These are phyloP conservation scores for Dryadomyces quercivorus DNA, from an alignment of 2,329 filamentous ascomycete genomes.

Conservation along the genomic window DNA sequence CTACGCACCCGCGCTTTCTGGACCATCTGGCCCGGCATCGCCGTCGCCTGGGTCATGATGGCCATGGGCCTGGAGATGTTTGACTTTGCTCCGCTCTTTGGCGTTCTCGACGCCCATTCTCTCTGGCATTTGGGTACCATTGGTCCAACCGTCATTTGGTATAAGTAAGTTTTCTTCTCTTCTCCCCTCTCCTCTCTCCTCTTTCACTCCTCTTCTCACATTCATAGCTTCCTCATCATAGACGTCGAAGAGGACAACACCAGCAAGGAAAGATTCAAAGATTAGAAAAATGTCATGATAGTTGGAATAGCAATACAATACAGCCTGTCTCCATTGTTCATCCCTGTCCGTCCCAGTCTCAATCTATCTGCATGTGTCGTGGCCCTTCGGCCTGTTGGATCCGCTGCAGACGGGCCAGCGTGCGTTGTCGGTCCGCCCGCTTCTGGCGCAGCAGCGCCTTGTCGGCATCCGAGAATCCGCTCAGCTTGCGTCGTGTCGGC, in stretches of 20 bases:
- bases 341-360: too few relatives aligned
- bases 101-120: constrained; percentile 83
- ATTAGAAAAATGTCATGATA: not conserved
- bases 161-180: constrained; percentile 56
- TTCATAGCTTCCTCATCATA: constrained; percentile 65
- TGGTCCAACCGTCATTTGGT: constrained; percentile 77
- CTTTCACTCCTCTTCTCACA: not conserved
- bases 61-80: constrained; percentile 94
- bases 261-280: constrained; percentile 53
- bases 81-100: constrained; percentile 78
- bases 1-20: constrained; percentile 58
- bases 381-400: constrained; percentile 30
- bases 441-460: constrained; percentile 43
- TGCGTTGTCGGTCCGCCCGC: constrained; percentile 25
- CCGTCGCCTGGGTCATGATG: constrained; percentile 81
- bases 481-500: constrained; percentile 48
- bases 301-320: not conserved
- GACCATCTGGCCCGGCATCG: constrained; percentile 81
- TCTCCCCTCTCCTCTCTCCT: not conserved
- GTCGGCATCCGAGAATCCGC: constrained; percentile 46
- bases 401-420: constrained; percentile 13
- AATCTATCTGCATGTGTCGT: constrained; percentile 13
- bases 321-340: not conserved
- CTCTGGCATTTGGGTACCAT: constrained; percentile 95
- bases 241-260: constrained; percentile 76